Evolutionary conservation across 495 filamentous ascomycete species (phyloP).

Genomic region (Penicillium psychrofluorescens): DNA sequence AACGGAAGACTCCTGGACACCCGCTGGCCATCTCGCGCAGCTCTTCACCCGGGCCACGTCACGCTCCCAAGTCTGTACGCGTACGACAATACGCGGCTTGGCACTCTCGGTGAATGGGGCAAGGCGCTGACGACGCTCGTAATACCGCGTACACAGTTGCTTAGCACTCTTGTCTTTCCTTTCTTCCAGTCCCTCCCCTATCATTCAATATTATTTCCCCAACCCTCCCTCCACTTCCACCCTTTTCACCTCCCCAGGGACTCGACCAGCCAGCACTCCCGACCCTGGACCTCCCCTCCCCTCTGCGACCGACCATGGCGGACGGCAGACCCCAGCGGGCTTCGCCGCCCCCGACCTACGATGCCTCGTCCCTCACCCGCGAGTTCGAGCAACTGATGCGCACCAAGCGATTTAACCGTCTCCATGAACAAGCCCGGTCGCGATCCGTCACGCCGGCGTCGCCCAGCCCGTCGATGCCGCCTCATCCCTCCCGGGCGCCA

Average conservation of each 20-base stretch:
- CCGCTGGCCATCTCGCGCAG: constrained; percentile 2
- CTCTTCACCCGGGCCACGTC: constrained; percentile 3
- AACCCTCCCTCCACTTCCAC: constrained; percentile 3
- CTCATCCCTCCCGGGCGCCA: constrained; percentile 35
- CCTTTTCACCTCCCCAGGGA: constrained; percentile 5
- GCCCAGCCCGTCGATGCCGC: constrained; percentile 27
- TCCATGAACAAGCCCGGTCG: constrained; percentile 51
- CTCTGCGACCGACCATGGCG: constrained; percentile 29
- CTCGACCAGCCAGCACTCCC: no score
- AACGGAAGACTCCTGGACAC: no score
- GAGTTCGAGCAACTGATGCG: constrained; percentile 75
- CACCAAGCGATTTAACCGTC: constrained; percentile 69
- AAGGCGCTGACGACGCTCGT: constrained; percentile 42
- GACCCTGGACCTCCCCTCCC: background rate
- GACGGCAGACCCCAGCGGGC: constrained; percentile 29
- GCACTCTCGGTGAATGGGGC: constrained; percentile 36
- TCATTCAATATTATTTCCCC: background rate
- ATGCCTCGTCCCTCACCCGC: constrained; percentile 43
- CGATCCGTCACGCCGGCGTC: constrained; percentile 48
- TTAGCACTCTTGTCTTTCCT: constrained; percentile 3
- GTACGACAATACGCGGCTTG: constrained; percentile 33
- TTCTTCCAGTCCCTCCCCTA: background rate
- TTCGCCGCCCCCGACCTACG: constrained; percentile 29
- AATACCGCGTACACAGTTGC: constrained; percentile 13
- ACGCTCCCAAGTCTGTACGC: no score